These are phyloP conservation scores for Crepidotus variabilis DNA, from an alignment of 768 basidiomycete genomes.

Conservation along the genomic window DNA sequence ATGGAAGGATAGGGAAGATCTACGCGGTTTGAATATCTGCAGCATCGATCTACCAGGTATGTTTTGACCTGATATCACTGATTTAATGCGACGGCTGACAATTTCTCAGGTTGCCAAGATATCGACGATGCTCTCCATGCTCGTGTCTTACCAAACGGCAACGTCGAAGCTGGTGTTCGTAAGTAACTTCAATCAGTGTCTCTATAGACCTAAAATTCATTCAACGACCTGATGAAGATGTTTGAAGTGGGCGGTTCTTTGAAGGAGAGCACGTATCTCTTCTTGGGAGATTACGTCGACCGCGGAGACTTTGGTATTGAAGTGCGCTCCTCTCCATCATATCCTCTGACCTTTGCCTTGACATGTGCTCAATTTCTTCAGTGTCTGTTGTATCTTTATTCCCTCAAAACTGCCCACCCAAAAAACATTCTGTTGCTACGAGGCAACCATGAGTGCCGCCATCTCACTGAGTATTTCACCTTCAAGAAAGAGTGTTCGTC, in stretches of 20 bases:
- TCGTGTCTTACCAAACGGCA: conserved; percentile 79
- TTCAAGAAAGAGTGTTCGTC: conserved; percentile 93
- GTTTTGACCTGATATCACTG: conserved; percentile 3
- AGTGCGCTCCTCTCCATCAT: conserved; percentile 22
- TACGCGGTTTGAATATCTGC: conserved; percentile 82
- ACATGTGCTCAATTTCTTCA: conserved; percentile 22
- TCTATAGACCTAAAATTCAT: background rate
- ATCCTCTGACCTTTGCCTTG: background rate
- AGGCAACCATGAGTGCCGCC: conserved; percentile 96
- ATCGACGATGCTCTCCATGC: conserved; percentile 99
- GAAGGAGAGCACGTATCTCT: conserved; percentile 81
- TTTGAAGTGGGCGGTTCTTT: conserved; percentile 92
- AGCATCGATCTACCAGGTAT: conserved; percentile 95
- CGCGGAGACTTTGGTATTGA: conserved; percentile 87
- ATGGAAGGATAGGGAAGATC: conserved; percentile 87
- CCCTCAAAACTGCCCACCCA: conserved; percentile 90
- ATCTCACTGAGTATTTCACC: conserved; percentile 96
- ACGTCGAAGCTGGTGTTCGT: conserved; percentile 98
- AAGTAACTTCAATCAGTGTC: conserved; percentile 34
- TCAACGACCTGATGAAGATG: conserved; percentile 86
- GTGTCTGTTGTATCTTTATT: conserved; percentile 92
- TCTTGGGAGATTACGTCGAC: conserved; percentile 97
- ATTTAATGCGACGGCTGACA: too few species aligned
- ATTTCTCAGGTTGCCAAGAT: conserved; percentile 79
- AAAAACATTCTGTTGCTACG: conserved; percentile 78